Base-by-base conservation (phyloP, 2,329 filamentous ascomycete species). In the Triangularia verruculosa region DNA sequence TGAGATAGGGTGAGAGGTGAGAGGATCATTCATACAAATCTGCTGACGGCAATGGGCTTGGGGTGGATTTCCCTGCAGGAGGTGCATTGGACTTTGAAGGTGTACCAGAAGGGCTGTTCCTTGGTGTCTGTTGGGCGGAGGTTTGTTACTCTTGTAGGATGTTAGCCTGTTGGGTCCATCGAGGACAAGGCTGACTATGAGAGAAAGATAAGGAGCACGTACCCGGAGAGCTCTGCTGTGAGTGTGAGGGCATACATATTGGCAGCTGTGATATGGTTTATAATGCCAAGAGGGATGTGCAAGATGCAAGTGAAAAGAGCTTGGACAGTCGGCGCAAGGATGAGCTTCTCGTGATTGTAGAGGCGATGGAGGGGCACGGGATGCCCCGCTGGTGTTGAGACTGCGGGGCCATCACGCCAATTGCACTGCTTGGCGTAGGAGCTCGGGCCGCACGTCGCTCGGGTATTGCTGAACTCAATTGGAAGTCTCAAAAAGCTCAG, bases 31-130 rank as follows among this genome's bases (percentile, higher is more conserved):
- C 20, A 27, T 81, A 97, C 93, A 81, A 96, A 96, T 67, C 94
- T 90, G 78, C 86, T 97, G 68, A 98, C 86, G 62, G 88, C 89
- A 59, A 99, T 87, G 79, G 86, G 88, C 71, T 97, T 99, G 11
- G 90, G 85, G 75, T 99, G 93, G 1, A 84, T 88, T 77, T 99
- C 95, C 65, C 93, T 88, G 78, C 95, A 99, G 61, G 93, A 97
- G n/a, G 92, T 97, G 79, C 95, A 99, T 81, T 97, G 92, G 34
- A 99, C 94, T 75, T 91, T 95, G 86, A 99, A 98, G 58, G 92
- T 97, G 80, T 97, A 99, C 84, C 90, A 96, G 80, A 97, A 99
- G 3, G 93, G 92, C 64, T 84, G 86, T 17, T 91, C 91, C 70
- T 88, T 81, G 6, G 88, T 92, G 76, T 99, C 95, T 70, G 88